Percentiles rank a stretch among this genome's conserved stretches.
These are phyloP conservation scores for Galerina sulciceps DNA, from an alignment of 768 basidiomycete species.

Conservation along the genomic window DNA sequence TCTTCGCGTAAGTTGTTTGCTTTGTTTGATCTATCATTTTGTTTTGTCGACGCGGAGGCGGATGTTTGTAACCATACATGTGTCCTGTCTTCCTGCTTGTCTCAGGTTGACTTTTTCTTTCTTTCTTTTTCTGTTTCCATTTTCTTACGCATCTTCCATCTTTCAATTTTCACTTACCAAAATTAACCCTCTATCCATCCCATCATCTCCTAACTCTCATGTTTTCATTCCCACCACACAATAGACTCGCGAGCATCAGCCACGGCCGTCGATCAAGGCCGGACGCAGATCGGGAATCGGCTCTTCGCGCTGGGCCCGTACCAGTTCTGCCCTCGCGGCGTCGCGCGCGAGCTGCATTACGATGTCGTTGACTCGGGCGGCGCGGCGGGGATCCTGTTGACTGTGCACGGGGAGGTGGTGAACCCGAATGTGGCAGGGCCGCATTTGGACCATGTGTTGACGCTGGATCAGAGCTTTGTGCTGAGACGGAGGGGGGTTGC, in stretches of 20 bases:
- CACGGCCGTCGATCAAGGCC: constrained; percentile 16
- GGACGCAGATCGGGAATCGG: constrained; percentile 13
- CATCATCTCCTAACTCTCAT: no score
- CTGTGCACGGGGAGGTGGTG: constrained; percentile 29
- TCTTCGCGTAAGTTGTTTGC: constrained; percentile 13
- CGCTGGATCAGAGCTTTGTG: constrained; percentile 35
- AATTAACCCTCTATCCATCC: no score
- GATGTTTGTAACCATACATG: no score
- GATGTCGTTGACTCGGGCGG: constrained; percentile 22
- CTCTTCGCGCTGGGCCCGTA: constrained; percentile 19
- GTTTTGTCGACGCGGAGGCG: background rate
- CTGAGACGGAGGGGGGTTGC: constrained; percentile 17
- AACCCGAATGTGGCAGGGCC: constrained; percentile 8
- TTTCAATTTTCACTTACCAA: no score
- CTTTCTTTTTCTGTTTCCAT: no score
- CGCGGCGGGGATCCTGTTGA: constrained; percentile 24
- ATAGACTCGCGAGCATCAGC: constrained; percentile 5
- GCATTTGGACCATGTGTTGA: constrained; percentile 20
- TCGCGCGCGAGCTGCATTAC: constrained; percentile 17
- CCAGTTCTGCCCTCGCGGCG: constrained; percentile 26
- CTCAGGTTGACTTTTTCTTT: no score
- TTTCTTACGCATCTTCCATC: no score
- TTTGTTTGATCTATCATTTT: background rate
- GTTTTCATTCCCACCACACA: no score
- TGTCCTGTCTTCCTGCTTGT: no score